Evolutionary conservation across 441 rosid species (phyloP), one percentile per base, ranked within the genome.

Genomic region (Lepidium campestre): DNA sequence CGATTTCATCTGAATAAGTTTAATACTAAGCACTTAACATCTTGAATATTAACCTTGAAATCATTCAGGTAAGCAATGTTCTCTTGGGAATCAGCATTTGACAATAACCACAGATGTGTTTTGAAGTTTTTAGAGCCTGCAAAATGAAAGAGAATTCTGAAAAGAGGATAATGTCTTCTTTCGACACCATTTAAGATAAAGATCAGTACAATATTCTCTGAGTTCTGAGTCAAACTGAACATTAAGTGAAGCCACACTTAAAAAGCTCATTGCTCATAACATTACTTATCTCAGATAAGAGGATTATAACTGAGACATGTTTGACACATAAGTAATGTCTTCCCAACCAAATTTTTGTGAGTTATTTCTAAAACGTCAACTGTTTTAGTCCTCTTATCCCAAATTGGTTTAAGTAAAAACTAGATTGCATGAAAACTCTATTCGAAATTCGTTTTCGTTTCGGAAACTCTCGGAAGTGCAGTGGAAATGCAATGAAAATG

Each of bases 51-150:
- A 10, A 74, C 75, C 77, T 80, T 86, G 25, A 93, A 86, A 68
- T 93, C 91, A 52, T 93, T 87, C 0, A 97, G 96, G 44, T 89
- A 91, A 13, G 91, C 99, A 45, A 87, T 77, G 54, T 93, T 93
- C 68, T 86, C 95, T 48, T 86, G 89, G 2, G 93, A 83, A 62
- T 88, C 91, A 3, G 83, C 83, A 73, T 85, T 85, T 5, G 94
- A 83, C 20, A 86, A 68, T 58, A 88, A 77, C 96, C 88, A n/a
- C n/a, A 89, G 55, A 93, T 84, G 52, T 79, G 72, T 52, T 87
- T 86, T 1, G 80, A 82, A 61, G 84, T 82, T 83, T 89, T 87
- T 74, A 93, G 19, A 19, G 87, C 86, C 95, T 88, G 6, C 18
- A 58, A n/a, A 44, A 50, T 5, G 37, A 39, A 23, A 49, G 19